A percentile compares a stretch with the other conserved stretches of the same genome.
Conservation (phyloP, 225 moss, liverwort and hornwort genomes). For the Marchantia polymorpha region DNA sequence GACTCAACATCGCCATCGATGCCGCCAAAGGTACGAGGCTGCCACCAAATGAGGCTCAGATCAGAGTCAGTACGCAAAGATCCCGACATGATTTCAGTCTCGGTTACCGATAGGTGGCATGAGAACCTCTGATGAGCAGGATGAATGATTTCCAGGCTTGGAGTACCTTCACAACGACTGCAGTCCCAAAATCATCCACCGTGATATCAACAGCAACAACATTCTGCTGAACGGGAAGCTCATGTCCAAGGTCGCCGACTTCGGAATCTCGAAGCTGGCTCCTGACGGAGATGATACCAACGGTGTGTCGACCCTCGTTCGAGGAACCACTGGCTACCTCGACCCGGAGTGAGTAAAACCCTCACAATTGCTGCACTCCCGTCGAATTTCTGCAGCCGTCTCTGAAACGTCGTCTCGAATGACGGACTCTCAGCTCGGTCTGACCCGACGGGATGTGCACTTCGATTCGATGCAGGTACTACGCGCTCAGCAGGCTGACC, state of each 20-base stretch:
- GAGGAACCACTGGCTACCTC: conserved; percentile 79
- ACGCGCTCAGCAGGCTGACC: conserved; percentile 17
- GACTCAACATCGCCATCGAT: conserved; percentile 14
- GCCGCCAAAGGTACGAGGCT: conserved; percentile 8
- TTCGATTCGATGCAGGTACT: conserved; percentile 15
- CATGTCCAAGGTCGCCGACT: conserved; percentile 77
- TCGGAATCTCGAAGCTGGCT: conserved; percentile 78
- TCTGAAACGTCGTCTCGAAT: not conserved
- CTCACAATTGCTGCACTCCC: not conserved
- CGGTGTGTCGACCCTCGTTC: conserved; percentile 66
- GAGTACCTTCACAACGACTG: conserved; percentile 76
- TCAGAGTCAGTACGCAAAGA: too few relatives aligned
- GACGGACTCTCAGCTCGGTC: too few relatives aligned
- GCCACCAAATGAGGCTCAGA: too few relatives aligned
- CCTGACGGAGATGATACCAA: conserved; percentile 45
- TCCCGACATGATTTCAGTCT: too few relatives aligned
- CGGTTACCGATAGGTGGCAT: too few relatives aligned
- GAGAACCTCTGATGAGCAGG: too few relatives aligned
- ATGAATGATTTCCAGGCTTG: conserved; percentile 30
- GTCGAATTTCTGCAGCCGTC: not conserved
- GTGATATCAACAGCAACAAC: conserved; percentile 84
- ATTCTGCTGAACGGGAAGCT: conserved; percentile 62
- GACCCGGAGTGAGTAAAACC: conserved; percentile 63
- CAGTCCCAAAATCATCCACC: conserved; percentile 74
- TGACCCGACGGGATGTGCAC: not conserved